Evolutionary conservation across 306 rosid species (phyloP), one percentile per base, ranked within the genome.

Genomic region (Glycyrrhiza uralensis): DNA sequence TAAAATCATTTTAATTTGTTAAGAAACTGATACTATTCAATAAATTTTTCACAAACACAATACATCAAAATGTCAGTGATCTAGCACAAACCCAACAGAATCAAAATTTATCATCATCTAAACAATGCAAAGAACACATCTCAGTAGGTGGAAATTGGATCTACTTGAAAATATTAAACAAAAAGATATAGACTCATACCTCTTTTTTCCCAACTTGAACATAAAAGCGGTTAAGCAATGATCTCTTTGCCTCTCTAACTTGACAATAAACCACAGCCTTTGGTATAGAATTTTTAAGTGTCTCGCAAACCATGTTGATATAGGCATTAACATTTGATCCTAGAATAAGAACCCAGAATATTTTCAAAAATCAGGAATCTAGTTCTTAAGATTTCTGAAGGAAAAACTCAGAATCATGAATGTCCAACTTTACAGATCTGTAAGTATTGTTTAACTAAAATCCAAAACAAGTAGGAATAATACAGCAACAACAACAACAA

Each of bases 211-310:
- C 79, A 51, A 74, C 72, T 50, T 74, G 72, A 74, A 50, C 65
- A 63, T 74, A 74, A 61, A 74, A 74, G 17, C 44, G 79, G 51
- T 63, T 74, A 38, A 74, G 79, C 72, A 74, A 63, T 50, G 79
- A 74, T 26, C 72, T 74, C 35, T 74, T 74, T 0, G 79, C 79
- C 33, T 74, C 79, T 74, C 79, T 74, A 38, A 74, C 79, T 63
- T 74, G 79, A 74, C 79, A 74, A 62, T 74, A 28, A 36, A 74
- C 79, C 33, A 74, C 79, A 0, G 79, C 79, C 23, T 74, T 74
- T 28, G 79, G 79, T 50, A 74, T 51, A 51, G 79, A 74, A 63
- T 74, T 51, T 51, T 74, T 74, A 6, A 74, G 79, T 51, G 79
- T 17, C 4, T 74, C 79, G 39, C 65, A 63, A 38, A 74, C 9